A percentile compares a stretch with the other conserved stretches of the same genome.
These are phyloP conservation scores for Barnettozyma botsteinii DNA, from an alignment of 805 yeast genomes.

Conservation along the genomic window DNA sequence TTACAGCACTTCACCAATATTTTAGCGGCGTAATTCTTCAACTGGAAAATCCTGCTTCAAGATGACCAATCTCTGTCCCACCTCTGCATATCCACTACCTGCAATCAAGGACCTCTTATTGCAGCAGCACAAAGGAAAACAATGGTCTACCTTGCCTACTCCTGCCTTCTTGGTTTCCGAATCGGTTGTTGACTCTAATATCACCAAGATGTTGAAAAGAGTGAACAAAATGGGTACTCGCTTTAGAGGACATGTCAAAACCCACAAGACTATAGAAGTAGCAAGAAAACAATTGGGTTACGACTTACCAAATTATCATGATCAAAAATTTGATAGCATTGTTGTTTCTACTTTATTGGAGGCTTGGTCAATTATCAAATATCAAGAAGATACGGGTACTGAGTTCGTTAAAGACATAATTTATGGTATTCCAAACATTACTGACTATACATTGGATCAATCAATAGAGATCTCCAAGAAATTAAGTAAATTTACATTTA, in stretches of 20 bases:
- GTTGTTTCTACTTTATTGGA: slow-evolving; percentile 68
- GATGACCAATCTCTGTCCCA: neutral
- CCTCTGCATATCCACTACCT: slow-evolving; percentile 14
- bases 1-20: too few species aligned
- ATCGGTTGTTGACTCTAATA: slow-evolving; percentile 34
- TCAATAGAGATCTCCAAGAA: slow-evolving; percentile 37
- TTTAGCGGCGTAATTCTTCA: too few species aligned
- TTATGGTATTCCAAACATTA: slow-evolving; percentile 54
- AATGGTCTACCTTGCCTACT: slow-evolving; percentile 45
- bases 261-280: slow-evolving; percentile 66
- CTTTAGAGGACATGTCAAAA: slow-evolving; percentile 71
- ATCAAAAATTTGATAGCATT: slow-evolving; percentile 39
- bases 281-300: slow-evolving; percentile 47
- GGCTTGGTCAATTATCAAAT: slow-evolving; percentile 44
- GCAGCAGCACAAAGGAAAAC: slow-evolving; percentile 35
- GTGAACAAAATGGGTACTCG: slow-evolving; percentile 32
- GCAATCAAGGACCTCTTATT: slow-evolving; percentile 13
- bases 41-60: too few species aligned
- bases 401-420: slow-evolving; percentile 39
- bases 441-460: slow-evolving; percentile 42
- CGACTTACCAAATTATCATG: slow-evolving; percentile 27
- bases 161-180: slow-evolving; percentile 52
- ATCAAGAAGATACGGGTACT: slow-evolving; percentile 25
- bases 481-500: slow-evolving; percentile 43
- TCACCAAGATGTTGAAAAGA: slow-evolving; percentile 40